These are phyloP conservation scores for Vanderwaltozyma tropicalis DNA, from an alignment of 805 yeast genomes.

Conservation along the genomic window DNA sequence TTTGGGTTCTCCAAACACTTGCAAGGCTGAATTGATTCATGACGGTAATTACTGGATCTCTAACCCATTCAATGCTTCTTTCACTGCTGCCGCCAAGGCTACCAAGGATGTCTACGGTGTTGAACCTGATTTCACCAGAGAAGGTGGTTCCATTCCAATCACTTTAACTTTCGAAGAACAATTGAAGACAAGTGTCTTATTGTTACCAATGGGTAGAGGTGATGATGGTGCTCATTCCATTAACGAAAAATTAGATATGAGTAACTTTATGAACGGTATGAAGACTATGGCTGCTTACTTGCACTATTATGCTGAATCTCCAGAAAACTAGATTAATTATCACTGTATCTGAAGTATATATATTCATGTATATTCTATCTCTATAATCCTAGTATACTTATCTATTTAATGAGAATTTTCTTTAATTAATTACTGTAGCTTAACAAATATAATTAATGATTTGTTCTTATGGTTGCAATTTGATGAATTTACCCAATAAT, in stretches of 20 bases:
- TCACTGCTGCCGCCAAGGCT: slow-evolving; percentile 90
- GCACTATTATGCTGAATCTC: slow-evolving; percentile 60
- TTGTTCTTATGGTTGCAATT: too few relatives aligned
- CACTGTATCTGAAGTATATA: too few relatives aligned
- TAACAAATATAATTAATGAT: too few relatives aligned
- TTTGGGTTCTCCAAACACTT: slow-evolving; percentile 67
- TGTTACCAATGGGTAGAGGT: slow-evolving; percentile 97
- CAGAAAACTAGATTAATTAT: slow-evolving; percentile 12
- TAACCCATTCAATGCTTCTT: slow-evolving; percentile 84
- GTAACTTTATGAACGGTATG: slow-evolving; percentile 86
- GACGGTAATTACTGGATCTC: slow-evolving; percentile 96
- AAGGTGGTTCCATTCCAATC: slow-evolving; percentile 98
- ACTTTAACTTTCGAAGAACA: slow-evolving; percentile 87
- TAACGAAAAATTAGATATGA: slow-evolving; percentile 83
- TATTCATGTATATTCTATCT: too few relatives aligned
- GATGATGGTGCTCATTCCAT: slow-evolving; percentile 99
- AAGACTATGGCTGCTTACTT: slow-evolving; percentile 89
- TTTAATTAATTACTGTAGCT: too few relatives aligned
- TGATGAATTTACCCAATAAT: too few relatives aligned
- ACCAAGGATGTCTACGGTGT: slow-evolving; percentile 91
- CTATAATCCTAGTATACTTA: too few relatives aligned
- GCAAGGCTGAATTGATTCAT: slow-evolving; percentile 69
- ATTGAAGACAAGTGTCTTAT: slow-evolving; percentile 72
- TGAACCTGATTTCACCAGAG: slow-evolving; percentile 95
- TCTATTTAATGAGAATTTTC: too few relatives aligned